A percentile compares a stretch with the other conserved stretches of the same genome.
These are phyloP conservation scores for Sphaerulina populicola DNA, from an alignment of 2,329 filamentous ascomycete genomes.

Conservation along the genomic window DNA sequence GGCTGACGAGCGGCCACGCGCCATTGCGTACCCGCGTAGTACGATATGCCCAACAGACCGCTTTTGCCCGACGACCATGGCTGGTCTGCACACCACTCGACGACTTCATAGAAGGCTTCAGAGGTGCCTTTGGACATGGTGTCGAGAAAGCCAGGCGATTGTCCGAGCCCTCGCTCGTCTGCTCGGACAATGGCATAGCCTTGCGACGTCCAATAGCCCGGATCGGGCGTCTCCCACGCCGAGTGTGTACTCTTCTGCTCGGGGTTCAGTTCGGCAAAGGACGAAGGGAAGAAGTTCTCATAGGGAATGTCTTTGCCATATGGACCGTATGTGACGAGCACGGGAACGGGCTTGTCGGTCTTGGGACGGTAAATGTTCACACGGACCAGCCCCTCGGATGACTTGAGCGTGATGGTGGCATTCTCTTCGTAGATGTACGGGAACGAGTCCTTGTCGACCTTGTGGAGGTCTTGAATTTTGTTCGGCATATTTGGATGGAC, in stretches of 20 bases:
- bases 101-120: slow-evolving; percentile 41
- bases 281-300: slow-evolving; percentile 45
- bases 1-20: slow-evolving; percentile 38
- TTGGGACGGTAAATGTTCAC: slow-evolving; percentile 33
- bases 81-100: slow-evolving; percentile 38
- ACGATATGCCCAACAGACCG: slow-evolving; percentile 41
- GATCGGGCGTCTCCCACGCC: slow-evolving; percentile 41
- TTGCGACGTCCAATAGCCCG: slow-evolving; percentile 30
- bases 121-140: slow-evolving; percentile 41
- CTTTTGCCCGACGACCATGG: slow-evolving; percentile 41
- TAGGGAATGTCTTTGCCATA: slow-evolving; percentile 68
- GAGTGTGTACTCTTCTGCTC: slow-evolving; percentile 37
- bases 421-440: slow-evolving; percentile 32
- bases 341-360: slow-evolving; percentile 42
- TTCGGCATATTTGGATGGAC: slow-evolving; percentile 27
- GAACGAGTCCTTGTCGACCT: slow-evolving; percentile 26
- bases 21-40: slow-evolving; percentile 37
- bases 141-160: slow-evolving; percentile 38
- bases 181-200: slow-evolving; percentile 33
- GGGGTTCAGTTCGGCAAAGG: slow-evolving; percentile 38
- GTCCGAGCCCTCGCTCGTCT: slow-evolving; percentile 28
- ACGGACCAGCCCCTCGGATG: slow-evolving; percentile 28
- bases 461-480: slow-evolving; percentile 28
- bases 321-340: slow-evolving; percentile 62
- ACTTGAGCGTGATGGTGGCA: slow-evolving; percentile 27